Conservation (phyloP, 2,329 filamentous ascomycete genomes). For the Fusarium pseudonygamai region DNA sequence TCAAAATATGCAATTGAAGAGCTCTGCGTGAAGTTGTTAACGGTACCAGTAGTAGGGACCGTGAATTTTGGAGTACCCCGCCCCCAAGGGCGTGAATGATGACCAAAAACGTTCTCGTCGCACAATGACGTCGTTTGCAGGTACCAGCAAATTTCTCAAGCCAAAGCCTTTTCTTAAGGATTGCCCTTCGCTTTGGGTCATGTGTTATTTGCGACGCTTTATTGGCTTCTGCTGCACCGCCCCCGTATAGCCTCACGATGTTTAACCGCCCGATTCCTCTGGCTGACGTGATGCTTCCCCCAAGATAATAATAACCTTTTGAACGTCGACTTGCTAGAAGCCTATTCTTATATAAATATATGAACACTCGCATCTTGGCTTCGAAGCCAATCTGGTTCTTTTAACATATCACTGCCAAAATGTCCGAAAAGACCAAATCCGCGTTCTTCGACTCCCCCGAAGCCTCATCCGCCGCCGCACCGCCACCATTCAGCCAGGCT, state of each 20-base stretch:
- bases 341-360: no score
- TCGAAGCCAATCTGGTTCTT: fast-evolving
- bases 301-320: neutral
- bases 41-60: neutral
- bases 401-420: neutral
- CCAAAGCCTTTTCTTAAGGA: neutral
- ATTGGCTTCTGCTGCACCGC: neutral
- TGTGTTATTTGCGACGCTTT: neutral
- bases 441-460: neutral
- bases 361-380: fast-evolving
- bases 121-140: neutral
- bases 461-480: neutral
- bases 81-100: slow-evolving; percentile 17
- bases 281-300: slow-evolving; percentile 3
- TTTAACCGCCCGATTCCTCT: neutral
- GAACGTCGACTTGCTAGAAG: no score
- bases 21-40: neutral
- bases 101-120: neutral
- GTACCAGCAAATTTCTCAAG: neutral
- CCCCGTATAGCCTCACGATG: slow-evolving; percentile 5
- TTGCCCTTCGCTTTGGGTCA: no score
- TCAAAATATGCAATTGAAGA: neutral
- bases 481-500: neutral
- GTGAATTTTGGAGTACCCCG: slow-evolving; percentile 12
- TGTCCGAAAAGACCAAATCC: neutral